phyloP scores from a whole-genome alignment of 371 early-diverging fungal species.

The Zopfochytrium polystomum region DNA sequence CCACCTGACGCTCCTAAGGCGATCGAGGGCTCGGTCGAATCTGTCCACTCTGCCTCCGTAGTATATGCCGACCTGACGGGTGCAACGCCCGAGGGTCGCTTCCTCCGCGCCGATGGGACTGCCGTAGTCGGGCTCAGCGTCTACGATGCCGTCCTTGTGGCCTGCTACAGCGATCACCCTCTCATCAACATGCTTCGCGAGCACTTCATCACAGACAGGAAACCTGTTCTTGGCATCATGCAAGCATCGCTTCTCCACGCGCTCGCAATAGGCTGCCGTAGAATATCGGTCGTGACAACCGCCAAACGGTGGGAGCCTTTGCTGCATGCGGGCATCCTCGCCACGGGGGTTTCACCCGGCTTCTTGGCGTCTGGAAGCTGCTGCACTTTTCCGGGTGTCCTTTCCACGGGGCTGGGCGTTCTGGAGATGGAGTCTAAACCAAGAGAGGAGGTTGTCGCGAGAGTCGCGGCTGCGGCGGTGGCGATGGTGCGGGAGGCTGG shows the following conservation, averaged over 20 bases:
- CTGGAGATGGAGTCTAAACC: neutral
- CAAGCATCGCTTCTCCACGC: neutral
- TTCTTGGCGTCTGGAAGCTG: neutral
- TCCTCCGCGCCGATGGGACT: neutral
- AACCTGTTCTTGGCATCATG: neutral
- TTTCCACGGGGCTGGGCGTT: neutral
- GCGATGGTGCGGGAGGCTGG: neutral
- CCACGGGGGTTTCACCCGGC: neutral
- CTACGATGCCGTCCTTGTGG: neutral
- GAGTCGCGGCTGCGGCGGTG: neutral
- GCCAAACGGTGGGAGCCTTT: neutral
- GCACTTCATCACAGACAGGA: neutral
- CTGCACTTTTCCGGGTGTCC: neutral
- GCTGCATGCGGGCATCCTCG: neutral
- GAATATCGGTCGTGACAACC: neutral
- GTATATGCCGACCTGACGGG: neutral
- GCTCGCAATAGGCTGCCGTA: neutral
- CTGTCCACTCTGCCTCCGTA: neutral
- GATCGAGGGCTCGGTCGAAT: neutral
- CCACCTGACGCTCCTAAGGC: neutral
- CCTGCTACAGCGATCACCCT: neutral
- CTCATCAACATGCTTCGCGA: neutral
- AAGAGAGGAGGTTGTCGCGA: neutral
- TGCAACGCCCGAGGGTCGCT: too few species aligned
- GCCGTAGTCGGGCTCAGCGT: neutral